Conservation (phyloP, 192 early-diverging fungal species). For the Coemansia sp. region DNA sequence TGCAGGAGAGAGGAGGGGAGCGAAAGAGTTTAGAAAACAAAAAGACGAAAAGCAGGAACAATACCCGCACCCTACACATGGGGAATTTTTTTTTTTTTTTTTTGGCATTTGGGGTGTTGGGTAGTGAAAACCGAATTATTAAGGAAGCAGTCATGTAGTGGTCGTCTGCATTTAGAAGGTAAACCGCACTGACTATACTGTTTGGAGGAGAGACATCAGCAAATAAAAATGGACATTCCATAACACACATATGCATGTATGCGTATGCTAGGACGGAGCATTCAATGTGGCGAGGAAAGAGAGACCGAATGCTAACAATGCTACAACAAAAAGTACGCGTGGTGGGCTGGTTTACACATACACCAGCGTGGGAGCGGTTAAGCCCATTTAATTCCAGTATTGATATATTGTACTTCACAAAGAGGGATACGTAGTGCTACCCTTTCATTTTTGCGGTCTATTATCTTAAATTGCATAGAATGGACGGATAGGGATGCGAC, state of each 20-base stretch:
- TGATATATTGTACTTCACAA: neutral
- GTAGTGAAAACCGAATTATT: neutral
- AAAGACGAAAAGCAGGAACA: neutral
- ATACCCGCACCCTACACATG: neutral
- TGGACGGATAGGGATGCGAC: neutral
- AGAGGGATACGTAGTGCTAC: neutral
- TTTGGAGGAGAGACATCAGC: neutral
- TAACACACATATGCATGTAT: neutral
- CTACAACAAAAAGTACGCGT: neutral
- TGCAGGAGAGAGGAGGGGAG: neutral
- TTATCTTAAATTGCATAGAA: slow-evolving; percentile 1
- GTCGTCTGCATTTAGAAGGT: neutral
- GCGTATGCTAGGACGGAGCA: neutral
- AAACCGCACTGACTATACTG: neutral
- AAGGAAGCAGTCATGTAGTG: neutral
- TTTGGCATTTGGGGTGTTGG: neutral
- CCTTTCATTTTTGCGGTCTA: neutral
- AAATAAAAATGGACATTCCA: neutral
- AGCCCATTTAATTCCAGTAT: neutral
- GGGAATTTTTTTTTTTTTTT: neutral
- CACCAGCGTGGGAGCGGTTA: neutral
- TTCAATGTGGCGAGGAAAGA: neutral
- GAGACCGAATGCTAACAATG: neutral
- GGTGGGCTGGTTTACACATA: neutral
- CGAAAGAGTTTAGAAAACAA: neutral